Percentiles rank a stretch among this genome's conserved stretches.
phyloP scores from a whole-genome alignment of 768 basidiomycete genomes.

The Clitopilus hobsonii region DNA sequence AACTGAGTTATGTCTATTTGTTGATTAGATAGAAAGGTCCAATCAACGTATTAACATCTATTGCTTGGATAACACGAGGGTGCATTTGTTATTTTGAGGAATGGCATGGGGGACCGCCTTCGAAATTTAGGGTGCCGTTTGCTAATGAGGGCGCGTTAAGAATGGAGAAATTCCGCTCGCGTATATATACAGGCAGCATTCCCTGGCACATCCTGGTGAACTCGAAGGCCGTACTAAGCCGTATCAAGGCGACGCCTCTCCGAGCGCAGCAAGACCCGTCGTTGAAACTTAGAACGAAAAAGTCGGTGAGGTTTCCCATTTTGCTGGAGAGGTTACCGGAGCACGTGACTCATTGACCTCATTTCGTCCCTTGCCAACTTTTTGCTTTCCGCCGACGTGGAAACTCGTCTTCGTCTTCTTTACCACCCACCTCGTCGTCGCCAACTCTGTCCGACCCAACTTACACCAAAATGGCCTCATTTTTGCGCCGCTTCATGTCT shows the following conservation, averaged over 20 bases:
- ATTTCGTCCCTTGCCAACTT: background rate
- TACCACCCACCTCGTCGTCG: background rate
- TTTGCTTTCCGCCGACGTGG: background rate
- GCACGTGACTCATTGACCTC: background rate
- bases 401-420: background rate
- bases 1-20: too few species aligned
- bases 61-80: background rate
- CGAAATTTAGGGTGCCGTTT: background rate
- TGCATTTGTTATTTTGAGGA: background rate
- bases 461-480: conserved; percentile 37
- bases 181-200: background rate
- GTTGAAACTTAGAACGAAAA: background rate
- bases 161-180: background rate
- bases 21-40: background rate
- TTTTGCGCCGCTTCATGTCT: conserved; percentile 47
- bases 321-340: background rate
- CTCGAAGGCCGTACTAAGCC: background rate
- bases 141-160: background rate
- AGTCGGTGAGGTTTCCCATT: background rate
- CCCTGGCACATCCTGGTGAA: too few species aligned
- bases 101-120: background rate
- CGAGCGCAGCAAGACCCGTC: background rate
- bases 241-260: background rate
- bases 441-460: background rate
- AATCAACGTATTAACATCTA: background rate